Base-by-base conservation (phyloP, 768 basidiomycete genomes). In the Kockovaella imperatae region DNA sequence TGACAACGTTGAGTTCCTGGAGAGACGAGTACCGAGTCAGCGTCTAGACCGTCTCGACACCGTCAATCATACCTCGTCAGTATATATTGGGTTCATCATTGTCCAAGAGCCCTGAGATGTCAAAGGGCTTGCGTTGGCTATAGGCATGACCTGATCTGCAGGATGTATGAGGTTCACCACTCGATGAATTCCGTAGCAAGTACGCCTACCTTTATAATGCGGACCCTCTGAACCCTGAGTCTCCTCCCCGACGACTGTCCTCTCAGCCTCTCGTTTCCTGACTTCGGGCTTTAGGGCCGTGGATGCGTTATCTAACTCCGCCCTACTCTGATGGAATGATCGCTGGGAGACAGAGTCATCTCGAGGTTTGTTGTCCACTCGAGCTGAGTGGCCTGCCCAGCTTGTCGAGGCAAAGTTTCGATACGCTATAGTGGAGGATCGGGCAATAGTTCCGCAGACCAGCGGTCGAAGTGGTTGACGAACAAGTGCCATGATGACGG, bases 71-170 rank as follows among this genome's bases (percentile, higher is more conserved):
- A 65, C 69, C 23, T 52, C 53, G 21, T 63, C 53, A 15, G 84
- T 80, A 68, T 96, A 96, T 1, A 93, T 89, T 0, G 91, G 91
- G 64, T 93, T 87, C 66, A 89, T 87, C 1, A 95, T 73, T 10
- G 93, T 87, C 87, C 89, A 95, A 7, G 65, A 52, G 17, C 70
- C 72, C 24, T n/a, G n/a, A 11, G 62, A 59, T 17, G 56, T 45
- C 31, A 69, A 59, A n/a, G 55, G 45, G 24, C 62, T 53, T 7
- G 28, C 42, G 11, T 49, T 38, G 10, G 38, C 42, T 31, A 34
- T 41, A n/a, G n/a, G n/a, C n/a, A n/a, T 6, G 24, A 52, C 26
- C 31, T 55, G 54, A 39, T 57, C 58, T 50, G 25, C n/a, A 49
- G 4, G n/a, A 20, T 17, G 26, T 51, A 39, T 49, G 28, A 40